phyloP scores from a whole-genome alignment of 768 basidiomycete species.

The Plicaturopsis crispa region DNA sequence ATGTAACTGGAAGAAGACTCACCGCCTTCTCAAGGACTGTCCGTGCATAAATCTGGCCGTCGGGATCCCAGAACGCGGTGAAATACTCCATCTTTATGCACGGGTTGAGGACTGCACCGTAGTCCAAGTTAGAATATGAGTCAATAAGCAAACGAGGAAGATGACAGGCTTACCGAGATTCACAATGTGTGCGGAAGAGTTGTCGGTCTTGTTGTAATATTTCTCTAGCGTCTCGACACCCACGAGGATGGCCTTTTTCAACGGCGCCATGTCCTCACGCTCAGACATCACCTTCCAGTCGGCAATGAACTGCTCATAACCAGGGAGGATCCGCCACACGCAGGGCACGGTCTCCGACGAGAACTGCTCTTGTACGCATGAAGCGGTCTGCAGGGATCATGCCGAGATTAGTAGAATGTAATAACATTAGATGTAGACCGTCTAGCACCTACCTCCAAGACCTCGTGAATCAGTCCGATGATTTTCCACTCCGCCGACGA shows the following conservation, averaged over 20 bases:
- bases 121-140: neutral
- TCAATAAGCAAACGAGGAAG: conserved; percentile 1
- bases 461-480: conserved; percentile 15
- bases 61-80: conserved; percentile 11
- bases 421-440: conserved; percentile 1
- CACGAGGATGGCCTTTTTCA: conserved; percentile 13
- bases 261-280: conserved; percentile 8
- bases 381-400: conserved; percentile 14
- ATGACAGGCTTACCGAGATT: conserved; percentile 17
- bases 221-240: conserved; percentile 19
- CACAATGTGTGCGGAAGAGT: conserved; percentile 17
- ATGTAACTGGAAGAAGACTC: conserved; percentile 1
- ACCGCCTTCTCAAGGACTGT: conserved; percentile 12
- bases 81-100: conserved; percentile 14
- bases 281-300: conserved; percentile 13
- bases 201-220: conserved; percentile 16
- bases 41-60: conserved; percentile 5
- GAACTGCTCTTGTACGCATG: conserved; percentile 15
- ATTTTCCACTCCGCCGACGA: conserved; percentile 14
- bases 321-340: conserved; percentile 17
- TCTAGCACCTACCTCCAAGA: conserved; percentile 11
- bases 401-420: conserved; percentile 2
- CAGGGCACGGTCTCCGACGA: conserved; percentile 16
- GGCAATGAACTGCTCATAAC: conserved; percentile 14
- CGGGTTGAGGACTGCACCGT: conserved; percentile 14